A percentile compares a stretch with the other conserved stretches of the same genome.
Evolutionary conservation across 768 basidiomycete species (phyloP).

Genomic region (Lactarius hengduanensis): DNA sequence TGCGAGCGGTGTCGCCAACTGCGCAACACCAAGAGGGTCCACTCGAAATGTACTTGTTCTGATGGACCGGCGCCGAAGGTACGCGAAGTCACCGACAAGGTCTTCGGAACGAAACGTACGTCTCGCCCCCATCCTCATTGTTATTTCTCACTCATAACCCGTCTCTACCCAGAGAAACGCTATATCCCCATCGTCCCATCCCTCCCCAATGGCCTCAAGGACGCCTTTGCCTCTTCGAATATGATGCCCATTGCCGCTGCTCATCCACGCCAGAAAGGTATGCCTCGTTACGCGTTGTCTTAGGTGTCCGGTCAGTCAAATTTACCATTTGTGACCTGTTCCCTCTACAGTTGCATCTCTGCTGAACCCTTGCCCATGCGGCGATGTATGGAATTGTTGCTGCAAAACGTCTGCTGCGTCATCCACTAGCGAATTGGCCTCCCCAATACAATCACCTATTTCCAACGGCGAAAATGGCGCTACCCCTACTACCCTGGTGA

Average conservation of each 20-base stretch:
- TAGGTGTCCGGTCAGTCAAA: not conserved
- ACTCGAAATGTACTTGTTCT: conserved; percentile 30
- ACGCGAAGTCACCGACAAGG: conserved; percentile 23
- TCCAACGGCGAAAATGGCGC: conserved; percentile 18
- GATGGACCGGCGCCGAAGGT: conserved; percentile 14
- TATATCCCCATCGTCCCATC: conserved; percentile 30
- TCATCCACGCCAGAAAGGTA: conserved; percentile 28
- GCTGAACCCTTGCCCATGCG: conserved; percentile 29
- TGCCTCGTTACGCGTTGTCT: not conserved
- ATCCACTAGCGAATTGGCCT: conserved; percentile 12
- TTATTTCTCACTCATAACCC: conserved; percentile 3
- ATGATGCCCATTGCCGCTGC: conserved; percentile 16
- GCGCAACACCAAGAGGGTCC: conserved; percentile 27
- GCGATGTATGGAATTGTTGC: conserved; percentile 23
- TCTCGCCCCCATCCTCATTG: not conserved
- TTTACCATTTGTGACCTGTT: not conserved
- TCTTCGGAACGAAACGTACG: conserved; percentile 30
- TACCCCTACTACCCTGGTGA: not conserved
- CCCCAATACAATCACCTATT: not conserved
- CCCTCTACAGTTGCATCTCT: conserved; percentile 23
- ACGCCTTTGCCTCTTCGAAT: conserved; percentile 17
- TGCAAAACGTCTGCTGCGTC: conserved; percentile 11
- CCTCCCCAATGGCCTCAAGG: conserved; percentile 29
- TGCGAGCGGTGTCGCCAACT: conserved; percentile 30
- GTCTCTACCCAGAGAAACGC: conserved; percentile 25